A percentile compares a stretch with the other conserved stretches of the same genome.
Conservation (phyloP, 225 moss, liverwort and hornwort species). For the Bryum argenteum region DNA sequence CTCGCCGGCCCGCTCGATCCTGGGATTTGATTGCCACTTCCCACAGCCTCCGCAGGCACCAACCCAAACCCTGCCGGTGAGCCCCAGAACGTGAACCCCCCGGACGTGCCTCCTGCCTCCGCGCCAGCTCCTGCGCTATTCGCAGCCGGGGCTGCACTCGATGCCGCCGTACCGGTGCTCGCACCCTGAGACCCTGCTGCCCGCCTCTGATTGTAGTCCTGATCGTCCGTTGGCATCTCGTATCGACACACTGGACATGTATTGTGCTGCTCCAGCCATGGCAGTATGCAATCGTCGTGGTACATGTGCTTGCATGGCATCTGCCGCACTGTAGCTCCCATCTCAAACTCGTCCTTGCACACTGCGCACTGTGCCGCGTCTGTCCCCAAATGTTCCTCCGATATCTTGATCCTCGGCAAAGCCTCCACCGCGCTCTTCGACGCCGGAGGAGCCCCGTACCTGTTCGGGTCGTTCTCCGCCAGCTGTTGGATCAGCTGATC, state of each 20-base stretch:
- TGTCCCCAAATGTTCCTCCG: conserved; percentile 81
- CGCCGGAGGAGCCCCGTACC: conserved; percentile 85
- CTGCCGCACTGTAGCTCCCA: conserved; percentile 76
- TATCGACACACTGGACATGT: conserved; percentile 95
- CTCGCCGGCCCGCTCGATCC: conserved; percentile 64
- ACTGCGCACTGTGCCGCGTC: conserved; percentile 98
- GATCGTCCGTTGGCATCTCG: conserved; percentile 98
- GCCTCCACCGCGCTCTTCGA: conserved; percentile 86
- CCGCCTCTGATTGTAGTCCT: conserved; percentile 76
- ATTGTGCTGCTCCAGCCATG: conserved; percentile 94
- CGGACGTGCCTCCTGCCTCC: too few species aligned
- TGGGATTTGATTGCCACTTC: conserved; percentile 64
- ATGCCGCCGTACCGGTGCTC: neutral
- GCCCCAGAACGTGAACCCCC: too few species aligned
- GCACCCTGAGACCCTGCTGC: conserved; percentile 1
- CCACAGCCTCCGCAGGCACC: conserved; percentile 47
- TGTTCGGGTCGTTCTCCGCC: conserved; percentile 94
- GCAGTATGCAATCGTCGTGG: conserved; percentile 92
- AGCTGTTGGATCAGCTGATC: conserved; percentile 99
- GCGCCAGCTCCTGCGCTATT: conserved; percentile 25
- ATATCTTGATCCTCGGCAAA: conserved; percentile 89
- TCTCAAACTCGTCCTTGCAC: conserved; percentile 97
- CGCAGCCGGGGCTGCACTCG: conserved; percentile 20
- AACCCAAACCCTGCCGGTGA: conserved; percentile 27
- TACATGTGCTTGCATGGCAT: conserved; percentile 99